Conservation (phyloP, 805 yeast species). For the Starmerella floricola region DNA sequence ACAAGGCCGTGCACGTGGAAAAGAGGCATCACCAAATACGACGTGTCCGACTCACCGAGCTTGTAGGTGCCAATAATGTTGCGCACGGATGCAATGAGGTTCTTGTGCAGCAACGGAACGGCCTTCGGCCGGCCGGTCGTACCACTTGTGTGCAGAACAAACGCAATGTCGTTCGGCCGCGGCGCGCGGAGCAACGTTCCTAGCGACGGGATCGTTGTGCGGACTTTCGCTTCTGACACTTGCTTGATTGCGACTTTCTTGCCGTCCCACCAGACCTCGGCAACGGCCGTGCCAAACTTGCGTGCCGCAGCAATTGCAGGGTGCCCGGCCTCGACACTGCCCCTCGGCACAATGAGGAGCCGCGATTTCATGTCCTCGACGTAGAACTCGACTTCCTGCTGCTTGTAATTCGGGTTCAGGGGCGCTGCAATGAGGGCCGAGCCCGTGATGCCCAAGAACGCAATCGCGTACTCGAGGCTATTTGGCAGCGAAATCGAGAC, state of each 20-base stretch:
- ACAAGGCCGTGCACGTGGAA: constrained; percentile 68
- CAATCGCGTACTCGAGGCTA: constrained; percentile 43
- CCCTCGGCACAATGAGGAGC: constrained; percentile 47
- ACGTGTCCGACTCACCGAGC: constrained; percentile 37
- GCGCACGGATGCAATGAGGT: constrained; percentile 46
- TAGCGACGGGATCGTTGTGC: background rate
- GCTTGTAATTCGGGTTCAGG: constrained; percentile 50
- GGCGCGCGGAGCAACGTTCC: constrained; percentile 21
- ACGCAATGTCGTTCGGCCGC: constrained; percentile 42
- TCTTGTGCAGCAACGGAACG: constrained; percentile 56
- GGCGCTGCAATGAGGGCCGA: constrained; percentile 56
- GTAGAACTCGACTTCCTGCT: constrained; percentile 52
- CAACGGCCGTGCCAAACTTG: constrained; percentile 37
- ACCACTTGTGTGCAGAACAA: constrained; percentile 62
- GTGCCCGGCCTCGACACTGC: constrained; percentile 31
- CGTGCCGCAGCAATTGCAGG: constrained; percentile 43
- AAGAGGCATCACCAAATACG: constrained; percentile 62
- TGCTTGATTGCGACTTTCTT: constrained; percentile 31
- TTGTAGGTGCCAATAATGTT: constrained; percentile 51
- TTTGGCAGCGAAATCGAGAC: constrained; percentile 54
- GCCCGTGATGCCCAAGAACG: constrained; percentile 46
- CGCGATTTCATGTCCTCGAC: constrained; percentile 47
- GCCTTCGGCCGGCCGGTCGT: constrained; percentile 70
- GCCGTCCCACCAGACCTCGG: constrained; percentile 42
- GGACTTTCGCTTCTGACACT: background rate